A percentile compares a stretch with the other conserved stretches of the same genome.
These are phyloP conservation scores for Flaveria floridana DNA, from an alignment of 140 eudicot species.

Conservation along the genomic window DNA sequence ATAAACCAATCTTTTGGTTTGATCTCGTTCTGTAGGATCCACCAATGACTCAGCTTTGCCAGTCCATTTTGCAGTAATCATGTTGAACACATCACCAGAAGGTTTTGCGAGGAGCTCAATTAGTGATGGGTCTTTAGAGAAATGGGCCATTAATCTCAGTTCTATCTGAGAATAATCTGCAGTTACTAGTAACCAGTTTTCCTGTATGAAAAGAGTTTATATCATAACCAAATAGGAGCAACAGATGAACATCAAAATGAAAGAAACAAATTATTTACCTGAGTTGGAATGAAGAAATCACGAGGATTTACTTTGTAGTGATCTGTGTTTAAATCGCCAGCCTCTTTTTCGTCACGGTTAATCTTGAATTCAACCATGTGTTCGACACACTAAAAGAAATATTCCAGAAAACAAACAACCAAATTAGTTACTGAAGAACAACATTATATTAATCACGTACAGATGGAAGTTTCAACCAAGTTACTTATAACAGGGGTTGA, in stretches of 20 bases:
- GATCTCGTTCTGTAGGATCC: conserved; percentile 77
- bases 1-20: conserved; percentile 81
- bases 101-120: conserved; percentile 76
- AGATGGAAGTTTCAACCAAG: not conserved
- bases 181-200: conserved; percentile 83
- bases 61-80: conserved; percentile 92
- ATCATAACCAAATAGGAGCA: conserved; percentile 10
- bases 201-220: conserved; percentile 48
- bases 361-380: conserved; percentile 82
- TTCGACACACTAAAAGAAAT: conserved; percentile 68
- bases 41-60: conserved; percentile 63
- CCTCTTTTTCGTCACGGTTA: conserved; percentile 37
- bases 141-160: conserved; percentile 94
- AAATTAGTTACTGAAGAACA: not conserved
- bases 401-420: not conserved
- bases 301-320: conserved; percentile 75
- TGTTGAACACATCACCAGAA: conserved; percentile 71
- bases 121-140: conserved; percentile 75
- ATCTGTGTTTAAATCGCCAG: conserved; percentile 34
- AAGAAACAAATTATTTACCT: conserved; percentile 47
- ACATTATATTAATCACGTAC: not conserved
- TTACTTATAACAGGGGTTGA: not conserved
- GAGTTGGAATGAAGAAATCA: conserved; percentile 75
- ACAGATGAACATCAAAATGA: not conserved
- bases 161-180: conserved; percentile 99